Evolutionary conservation across 345 rosid genomes (phyloP), one percentile per base, ranked within the genome.

Genomic region (Ailanthus altissimus): DNA sequence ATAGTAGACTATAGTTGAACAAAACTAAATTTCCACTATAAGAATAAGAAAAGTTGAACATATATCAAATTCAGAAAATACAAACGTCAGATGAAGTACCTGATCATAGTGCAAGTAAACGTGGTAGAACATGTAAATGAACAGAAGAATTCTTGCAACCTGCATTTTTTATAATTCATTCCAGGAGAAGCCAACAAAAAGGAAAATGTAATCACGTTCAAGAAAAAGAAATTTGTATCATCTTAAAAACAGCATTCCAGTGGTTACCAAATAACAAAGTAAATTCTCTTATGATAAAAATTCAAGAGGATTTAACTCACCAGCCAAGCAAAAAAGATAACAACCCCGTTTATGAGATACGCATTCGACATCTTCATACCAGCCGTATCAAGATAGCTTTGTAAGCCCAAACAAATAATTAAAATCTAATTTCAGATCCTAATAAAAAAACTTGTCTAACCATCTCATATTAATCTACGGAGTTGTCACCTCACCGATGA

Each of bases 381-480:
- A 75, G 93, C 82, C 18, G 74, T 88, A 57, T 94, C 98, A 75
- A 94, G 94, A 72, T 77, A 89, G 94, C 97, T 90, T 82, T 83
- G 80, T 11, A 68, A 76, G 74, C 74, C 28, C 68, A 56, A 78
- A 68, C 16, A 71, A 56, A 77, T 28, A 74, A 38, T 58, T 60
- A 51, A 38, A 46, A 15, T n/a, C 54, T 8, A 36, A 23, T 20
- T 58, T 65, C 50, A 26, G 76, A 70, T 23, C 38, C 32, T 16
- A 11, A 72, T 23, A 3, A 38, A 28, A 58, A 47, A 46, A 67
- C 46, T 12, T 62, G 50, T 63, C 81, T 72, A 87, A 94, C 98
- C 98, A 94, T 90, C 98, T 91, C 85, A 94, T 71, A 81, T 94
- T 90, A 54, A 94, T 86, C 85, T 81, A 95, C 4, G 98, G 98